Evolutionary conservation across 345 rosid species (phyloP).

Genomic region (Cardamine chenopodiifolia): DNA sequence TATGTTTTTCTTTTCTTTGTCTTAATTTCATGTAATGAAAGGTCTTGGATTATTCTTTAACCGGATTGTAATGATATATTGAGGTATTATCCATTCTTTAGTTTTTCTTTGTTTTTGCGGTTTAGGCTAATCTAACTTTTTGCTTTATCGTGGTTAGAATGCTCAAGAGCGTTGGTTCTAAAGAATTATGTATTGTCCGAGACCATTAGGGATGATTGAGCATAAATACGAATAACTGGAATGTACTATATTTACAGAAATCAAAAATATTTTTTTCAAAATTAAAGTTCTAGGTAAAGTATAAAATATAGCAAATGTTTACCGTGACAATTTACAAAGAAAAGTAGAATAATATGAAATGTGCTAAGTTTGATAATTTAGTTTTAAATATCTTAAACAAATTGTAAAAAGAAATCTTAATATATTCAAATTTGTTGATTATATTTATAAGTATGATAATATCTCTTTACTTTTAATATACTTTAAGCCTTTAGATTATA

Average conservation of each 20-base stretch:
- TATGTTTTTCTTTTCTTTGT: not conserved
- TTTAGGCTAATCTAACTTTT: not conserved
- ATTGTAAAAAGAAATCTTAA: not conserved
- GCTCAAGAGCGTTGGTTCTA: not conserved
- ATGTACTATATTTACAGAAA: not conserved
- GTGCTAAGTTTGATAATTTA: not conserved
- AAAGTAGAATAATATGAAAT: not conserved
- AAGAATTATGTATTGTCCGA: not conserved
- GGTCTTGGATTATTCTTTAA: slow-evolving; percentile 19
- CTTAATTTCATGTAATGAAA: slow-evolving; percentile 25
- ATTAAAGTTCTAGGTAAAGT: not conserved
- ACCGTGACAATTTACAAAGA: not conserved
- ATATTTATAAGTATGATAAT: not conserved
- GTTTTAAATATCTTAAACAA: not conserved
- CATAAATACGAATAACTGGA: not conserved
- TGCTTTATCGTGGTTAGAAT: not conserved
- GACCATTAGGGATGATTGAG: not conserved
- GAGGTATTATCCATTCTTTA: slow-evolving; percentile 11
- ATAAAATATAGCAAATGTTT: not conserved
- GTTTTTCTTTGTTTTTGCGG: not conserved
- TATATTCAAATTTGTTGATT: not conserved
- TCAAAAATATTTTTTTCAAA: not conserved
- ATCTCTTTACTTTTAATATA: not conserved
- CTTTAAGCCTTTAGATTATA: not conserved
- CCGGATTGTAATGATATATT: slow-evolving; percentile 1